Percentiles rank a stretch among this genome's conserved stretches.
These are phyloP conservation scores for Polygonum aviculare DNA, from an alignment of 148 eudicot species.

Conservation along the genomic window DNA sequence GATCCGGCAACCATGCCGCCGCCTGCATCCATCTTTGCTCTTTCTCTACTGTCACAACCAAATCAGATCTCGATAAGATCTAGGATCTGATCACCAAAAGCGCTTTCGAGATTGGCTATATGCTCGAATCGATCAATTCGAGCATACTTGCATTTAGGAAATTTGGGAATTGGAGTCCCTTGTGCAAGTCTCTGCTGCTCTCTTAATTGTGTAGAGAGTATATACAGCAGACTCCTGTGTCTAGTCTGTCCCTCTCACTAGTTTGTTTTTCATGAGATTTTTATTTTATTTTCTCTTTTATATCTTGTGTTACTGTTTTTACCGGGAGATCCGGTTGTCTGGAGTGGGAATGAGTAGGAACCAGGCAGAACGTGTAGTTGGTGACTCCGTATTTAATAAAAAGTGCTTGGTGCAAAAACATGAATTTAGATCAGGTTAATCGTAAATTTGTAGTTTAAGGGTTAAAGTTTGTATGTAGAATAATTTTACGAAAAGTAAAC, in stretches of 20 bases:
- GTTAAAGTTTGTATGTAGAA: too few relatives aligned
- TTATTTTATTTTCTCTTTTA: background rate
- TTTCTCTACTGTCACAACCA: background rate
- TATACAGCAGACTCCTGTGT: background rate
- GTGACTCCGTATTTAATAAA: background rate
- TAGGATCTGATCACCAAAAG: background rate
- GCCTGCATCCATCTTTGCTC: constrained; percentile 52
- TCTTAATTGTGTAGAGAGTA: background rate
- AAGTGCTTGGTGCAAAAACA: too few relatives aligned
- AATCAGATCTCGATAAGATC: background rate
- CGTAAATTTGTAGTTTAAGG: too few relatives aligned
- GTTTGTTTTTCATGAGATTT: background rate
- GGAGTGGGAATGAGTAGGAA: background rate
- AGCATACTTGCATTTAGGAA: background rate
- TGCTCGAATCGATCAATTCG: background rate
- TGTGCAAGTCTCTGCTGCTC: background rate
- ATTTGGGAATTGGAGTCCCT: background rate
- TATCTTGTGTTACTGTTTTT: background rate
- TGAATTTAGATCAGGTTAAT: too few relatives aligned
- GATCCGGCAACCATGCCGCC: constrained; percentile 95
- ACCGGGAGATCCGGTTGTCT: background rate
- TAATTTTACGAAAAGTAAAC: too few relatives aligned
- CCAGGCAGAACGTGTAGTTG: background rate
- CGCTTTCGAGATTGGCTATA: background rate
- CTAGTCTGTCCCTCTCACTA: background rate